Evolutionary conservation across 2,329 filamentous ascomycete genomes (phyloP), one percentile per base, ranked within the genome.

Genomic region (Hypoxylon sp.): DNA sequence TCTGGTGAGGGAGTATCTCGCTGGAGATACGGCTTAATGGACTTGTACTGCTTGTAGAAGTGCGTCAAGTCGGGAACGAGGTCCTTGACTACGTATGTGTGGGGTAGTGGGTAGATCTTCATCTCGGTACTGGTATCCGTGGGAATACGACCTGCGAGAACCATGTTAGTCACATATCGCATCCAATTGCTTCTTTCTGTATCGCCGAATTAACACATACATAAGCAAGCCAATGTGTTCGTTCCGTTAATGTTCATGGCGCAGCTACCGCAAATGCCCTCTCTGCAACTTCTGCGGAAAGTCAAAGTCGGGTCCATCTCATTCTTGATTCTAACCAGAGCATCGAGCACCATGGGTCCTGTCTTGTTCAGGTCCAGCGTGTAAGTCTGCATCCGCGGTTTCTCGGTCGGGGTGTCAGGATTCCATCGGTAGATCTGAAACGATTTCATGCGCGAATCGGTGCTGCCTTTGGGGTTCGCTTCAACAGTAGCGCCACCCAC

Each of bases 31-130:
- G 96, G 96, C 90, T 98, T 97, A 85, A 99, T 98, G 14, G 94
- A 98, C 85, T 98, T 97, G 90, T 99, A 99, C 87, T 99, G 96
- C 89, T 98, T 98, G 90, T 99, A 99, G 86, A 99, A 98, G 79
- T 96, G 92, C 71, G 96, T 99, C 85, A 99, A 86, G 81, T 99
- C 96, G 66, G 96, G 95, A 35, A 99, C 96, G 71, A 99, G 90
- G 81, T 99, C 96, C 90, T 98, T 99, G 84, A 99, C 94, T 75
- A 99, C 93, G 84, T 98, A 99, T 82, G 94, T 98, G 85, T 99
- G 96, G 77, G 96, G 96, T 74, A 99, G 88, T 69, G 96, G 96
- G 86, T 99, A 99, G 83, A 99, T 94, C 86, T 97, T 95, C 78
- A 92, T 89, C 77, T 98, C 93, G 78, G 92, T 87, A 74, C 84